These are phyloP conservation scores for Piloderma croceum DNA, from an alignment of 768 basidiomycete genomes.

Conservation along the genomic window DNA sequence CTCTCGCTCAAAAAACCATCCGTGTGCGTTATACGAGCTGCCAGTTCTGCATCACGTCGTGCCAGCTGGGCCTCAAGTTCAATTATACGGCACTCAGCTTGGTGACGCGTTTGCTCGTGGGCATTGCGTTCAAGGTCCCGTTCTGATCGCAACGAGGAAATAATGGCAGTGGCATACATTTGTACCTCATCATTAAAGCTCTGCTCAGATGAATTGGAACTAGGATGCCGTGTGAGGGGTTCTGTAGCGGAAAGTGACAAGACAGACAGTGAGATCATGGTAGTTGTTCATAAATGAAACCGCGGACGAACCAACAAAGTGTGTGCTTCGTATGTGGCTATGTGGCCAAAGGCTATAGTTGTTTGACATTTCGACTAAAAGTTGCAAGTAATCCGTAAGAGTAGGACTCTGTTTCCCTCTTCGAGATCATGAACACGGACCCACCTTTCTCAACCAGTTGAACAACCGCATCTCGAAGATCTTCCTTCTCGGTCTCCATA, in stretches of 20 bases:
- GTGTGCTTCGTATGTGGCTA: slow-evolving; percentile 36
- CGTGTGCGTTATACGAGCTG: slow-evolving; percentile 24
- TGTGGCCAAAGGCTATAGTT: slow-evolving; percentile 44
- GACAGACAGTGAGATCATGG: slow-evolving; percentile 5
- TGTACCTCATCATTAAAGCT: slow-evolving; percentile 24
- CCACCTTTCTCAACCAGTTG: slow-evolving; percentile 56
- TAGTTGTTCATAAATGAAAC: neutral
- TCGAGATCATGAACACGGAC: slow-evolving; percentile 13
- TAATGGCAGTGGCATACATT: slow-evolving; percentile 40
- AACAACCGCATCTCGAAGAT: slow-evolving; percentile 48
- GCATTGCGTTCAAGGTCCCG: slow-evolving; percentile 40
- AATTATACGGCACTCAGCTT: slow-evolving; percentile 36
- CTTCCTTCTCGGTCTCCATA: slow-evolving; percentile 45
- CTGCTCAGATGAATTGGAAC: neutral
- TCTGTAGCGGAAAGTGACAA: slow-evolving; percentile 8
- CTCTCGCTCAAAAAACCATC: slow-evolving; percentile 2
- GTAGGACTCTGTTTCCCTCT: neutral
- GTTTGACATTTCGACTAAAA: slow-evolving; percentile 39
- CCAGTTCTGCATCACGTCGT: slow-evolving; percentile 52
- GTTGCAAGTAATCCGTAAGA: slow-evolving; percentile 1
- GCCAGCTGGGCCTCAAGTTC: slow-evolving; percentile 50
- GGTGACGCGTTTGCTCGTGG: slow-evolving; percentile 34
- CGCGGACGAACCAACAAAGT: slow-evolving; percentile 36
- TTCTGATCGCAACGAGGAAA: slow-evolving; percentile 36
- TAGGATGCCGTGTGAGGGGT: slow-evolving; percentile 4